Conservation (phyloP, 352 stramenopile genomes). For the Pythium vanterpoolii region DNA sequence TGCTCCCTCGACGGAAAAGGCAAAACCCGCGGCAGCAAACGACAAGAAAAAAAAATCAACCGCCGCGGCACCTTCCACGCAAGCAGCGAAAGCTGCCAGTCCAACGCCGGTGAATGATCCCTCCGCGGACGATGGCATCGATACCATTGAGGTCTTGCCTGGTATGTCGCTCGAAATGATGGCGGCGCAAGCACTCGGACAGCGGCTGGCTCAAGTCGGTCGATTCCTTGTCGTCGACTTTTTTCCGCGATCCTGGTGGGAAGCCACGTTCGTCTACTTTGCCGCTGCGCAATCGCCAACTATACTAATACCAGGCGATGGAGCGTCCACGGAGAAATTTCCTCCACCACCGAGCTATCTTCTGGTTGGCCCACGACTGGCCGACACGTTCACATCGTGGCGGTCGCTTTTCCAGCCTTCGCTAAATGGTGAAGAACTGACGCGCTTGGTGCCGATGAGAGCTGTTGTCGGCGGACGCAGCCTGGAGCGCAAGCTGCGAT, state of each 20-base stretch:
- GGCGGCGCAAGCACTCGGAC: constrained; percentile 16
- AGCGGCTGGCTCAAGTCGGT: constrained; percentile 7
- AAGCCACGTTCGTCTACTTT: constrained; percentile 25
- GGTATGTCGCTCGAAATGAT: constrained; percentile 26
- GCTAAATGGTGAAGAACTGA: not conserved
- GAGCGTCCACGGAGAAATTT: not conserved
- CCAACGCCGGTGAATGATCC: not conserved
- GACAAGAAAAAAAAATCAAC: constrained; percentile 23
- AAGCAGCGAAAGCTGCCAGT: not conserved
- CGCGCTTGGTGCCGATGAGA: constrained; percentile 9
- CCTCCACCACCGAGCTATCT: constrained; percentile 1
- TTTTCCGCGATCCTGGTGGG: constrained; percentile 26
- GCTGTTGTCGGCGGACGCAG: constrained; percentile 54
- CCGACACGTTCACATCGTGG: constrained; percentile 25
- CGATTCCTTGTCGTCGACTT: constrained; percentile 12
- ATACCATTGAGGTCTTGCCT: constrained; percentile 12
- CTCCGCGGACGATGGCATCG: not conserved
- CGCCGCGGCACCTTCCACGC: not conserved
- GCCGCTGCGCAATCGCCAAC: not conserved
- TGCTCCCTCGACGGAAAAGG: constrained; percentile 7
- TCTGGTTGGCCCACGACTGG: constrained; percentile 20
- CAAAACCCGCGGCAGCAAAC: constrained; percentile 4
- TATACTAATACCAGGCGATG: not conserved
- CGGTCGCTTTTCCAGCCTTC: constrained; percentile 25
- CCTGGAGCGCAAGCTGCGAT: constrained; percentile 50